Percentiles rank a stretch among this genome's conserved stretches.
phyloP scores from a whole-genome alignment of 257 asterid genomes.

The Penstemon davidsonii region DNA sequence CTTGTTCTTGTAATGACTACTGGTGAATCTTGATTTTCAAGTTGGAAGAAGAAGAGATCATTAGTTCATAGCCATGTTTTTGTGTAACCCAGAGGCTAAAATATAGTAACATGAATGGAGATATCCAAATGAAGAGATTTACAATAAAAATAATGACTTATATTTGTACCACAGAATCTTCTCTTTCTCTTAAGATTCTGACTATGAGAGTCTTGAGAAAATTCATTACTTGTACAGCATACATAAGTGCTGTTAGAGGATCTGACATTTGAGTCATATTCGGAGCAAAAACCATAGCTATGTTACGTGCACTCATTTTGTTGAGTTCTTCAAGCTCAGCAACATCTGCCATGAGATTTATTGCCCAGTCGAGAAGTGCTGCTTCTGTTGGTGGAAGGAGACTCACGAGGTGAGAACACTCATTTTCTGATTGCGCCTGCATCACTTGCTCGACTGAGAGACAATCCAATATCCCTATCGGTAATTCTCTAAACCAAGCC shows the following conservation, averaged over 20 bases:
- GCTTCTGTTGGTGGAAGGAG: slow-evolving; percentile 75
- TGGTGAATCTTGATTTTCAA: slow-evolving; percentile 48
- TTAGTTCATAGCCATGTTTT: too few relatives aligned
- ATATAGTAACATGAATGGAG: too few relatives aligned
- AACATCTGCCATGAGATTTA: slow-evolving; percentile 90
- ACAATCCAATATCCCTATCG: slow-evolving; percentile 72
- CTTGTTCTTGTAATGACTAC: slow-evolving; percentile 89
- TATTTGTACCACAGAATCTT: slow-evolving; percentile 40
- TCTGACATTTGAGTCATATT: slow-evolving; percentile 92
- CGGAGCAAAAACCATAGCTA: slow-evolving; percentile 93
- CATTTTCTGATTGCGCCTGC: slow-evolving; percentile 75
- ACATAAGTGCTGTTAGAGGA: slow-evolving; percentile 73
- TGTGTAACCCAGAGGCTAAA: too few relatives aligned
- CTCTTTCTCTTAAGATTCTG: slow-evolving; percentile 52
- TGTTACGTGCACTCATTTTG: slow-evolving; percentile 87
- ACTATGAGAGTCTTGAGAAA: slow-evolving; percentile 62
- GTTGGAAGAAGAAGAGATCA: too few relatives aligned
- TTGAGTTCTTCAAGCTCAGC: slow-evolving; percentile 73
- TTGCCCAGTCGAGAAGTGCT: slow-evolving; percentile 83
- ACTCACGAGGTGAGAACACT: slow-evolving; percentile 63
- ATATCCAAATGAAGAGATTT: too few relatives aligned
- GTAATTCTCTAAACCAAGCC: slow-evolving; percentile 96
- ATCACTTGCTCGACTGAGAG: slow-evolving; percentile 75
- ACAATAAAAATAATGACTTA: too few relatives aligned
- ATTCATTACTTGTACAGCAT: slow-evolving; percentile 75